Evolutionary conservation across 2,329 filamentous ascomycete species (phyloP).

Genomic region (Cyclaneusma minus): DNA sequence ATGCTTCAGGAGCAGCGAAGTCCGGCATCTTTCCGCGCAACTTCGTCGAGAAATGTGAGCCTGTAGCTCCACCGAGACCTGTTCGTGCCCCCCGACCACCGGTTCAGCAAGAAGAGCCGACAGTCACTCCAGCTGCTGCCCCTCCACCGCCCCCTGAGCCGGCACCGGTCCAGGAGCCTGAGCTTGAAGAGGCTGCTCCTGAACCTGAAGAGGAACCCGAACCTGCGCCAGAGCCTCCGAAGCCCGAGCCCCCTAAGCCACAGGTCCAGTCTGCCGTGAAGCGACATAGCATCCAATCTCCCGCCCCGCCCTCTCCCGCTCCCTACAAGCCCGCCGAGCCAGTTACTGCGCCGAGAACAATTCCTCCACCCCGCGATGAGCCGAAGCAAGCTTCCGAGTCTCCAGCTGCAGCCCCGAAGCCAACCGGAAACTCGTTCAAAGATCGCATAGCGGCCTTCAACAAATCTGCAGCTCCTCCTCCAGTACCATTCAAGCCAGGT

Average conservation of each 20-base stretch:
- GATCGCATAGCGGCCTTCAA: conserved; percentile 98
- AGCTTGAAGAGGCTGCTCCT: conserved; percentile 17
- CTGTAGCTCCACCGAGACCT: conserved; percentile 75
- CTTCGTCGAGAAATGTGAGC: conserved; percentile 94
- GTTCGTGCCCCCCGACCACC: conserved; percentile 51
- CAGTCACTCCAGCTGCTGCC: conserved; percentile 19
- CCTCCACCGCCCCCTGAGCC: conserved; percentile 21
- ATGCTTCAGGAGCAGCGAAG: conserved; percentile 56
- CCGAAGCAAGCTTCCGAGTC: conserved; percentile 41
- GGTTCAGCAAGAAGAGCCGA: conserved; percentile 38
- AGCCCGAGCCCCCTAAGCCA: conserved; percentile 1
- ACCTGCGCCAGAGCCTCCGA: conserved; percentile 14
- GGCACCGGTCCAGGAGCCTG: conserved; percentile 21
- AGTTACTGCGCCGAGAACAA: conserved; percentile 21
- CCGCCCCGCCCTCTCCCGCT: conserved; percentile 9
- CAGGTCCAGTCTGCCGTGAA: neutral
- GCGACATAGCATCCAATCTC: neutral
- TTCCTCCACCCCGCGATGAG: conserved; percentile 19
- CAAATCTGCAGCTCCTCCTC: conserved; percentile 67
- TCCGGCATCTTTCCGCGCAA: conserved; percentile 90
- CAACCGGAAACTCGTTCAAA: conserved; percentile 62
- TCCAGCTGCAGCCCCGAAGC: conserved; percentile 58
- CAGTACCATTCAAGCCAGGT: conserved; percentile 78
- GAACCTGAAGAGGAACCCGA: conserved; percentile 17
- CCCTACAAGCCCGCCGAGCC: conserved; percentile 24